phyloP scores from a whole-genome alignment of 2,329 filamentous ascomycete species.

The Aspergillus awamori region DNA sequence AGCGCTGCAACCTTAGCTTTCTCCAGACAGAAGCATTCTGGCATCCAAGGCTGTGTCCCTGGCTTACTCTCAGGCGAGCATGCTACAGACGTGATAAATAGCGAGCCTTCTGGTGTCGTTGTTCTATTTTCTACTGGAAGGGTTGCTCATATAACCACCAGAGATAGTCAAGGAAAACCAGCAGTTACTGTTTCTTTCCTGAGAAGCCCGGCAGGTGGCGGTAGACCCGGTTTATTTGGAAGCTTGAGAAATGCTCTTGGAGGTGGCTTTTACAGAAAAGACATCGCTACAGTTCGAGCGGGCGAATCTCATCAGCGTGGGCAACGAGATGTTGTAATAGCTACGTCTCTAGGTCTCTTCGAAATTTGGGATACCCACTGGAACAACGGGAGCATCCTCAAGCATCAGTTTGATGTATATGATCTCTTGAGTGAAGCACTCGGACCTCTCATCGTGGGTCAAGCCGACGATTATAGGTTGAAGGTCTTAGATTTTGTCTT shows the following conservation, averaged over 20 bases:
- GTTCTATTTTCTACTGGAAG: slow-evolving; percentile 83
- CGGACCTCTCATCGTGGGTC: slow-evolving; percentile 56
- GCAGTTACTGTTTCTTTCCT: slow-evolving; percentile 78
- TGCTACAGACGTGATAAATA: slow-evolving; percentile 75
- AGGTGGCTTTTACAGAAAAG: slow-evolving; percentile 69
- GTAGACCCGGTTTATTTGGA: slow-evolving; percentile 68
- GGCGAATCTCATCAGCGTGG: slow-evolving; percentile 73
- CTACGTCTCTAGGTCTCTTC: slow-evolving; percentile 74
- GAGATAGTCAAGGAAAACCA: slow-evolving; percentile 84
- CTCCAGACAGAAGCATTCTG: slow-evolving; percentile 77
- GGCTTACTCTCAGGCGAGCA: slow-evolving; percentile 78
- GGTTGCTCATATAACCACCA: slow-evolving; percentile 80
- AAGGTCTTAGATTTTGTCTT: slow-evolving; percentile 81
- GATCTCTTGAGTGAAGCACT: slow-evolving; percentile 66
- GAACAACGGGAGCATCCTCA: slow-evolving; percentile 77
- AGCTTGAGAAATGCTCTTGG: slow-evolving; percentile 77
- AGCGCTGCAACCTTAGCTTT: slow-evolving; percentile 82
- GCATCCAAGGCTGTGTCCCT: slow-evolving; percentile 73
- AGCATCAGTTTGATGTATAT: slow-evolving; percentile 71
- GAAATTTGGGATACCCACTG: slow-evolving; percentile 89
- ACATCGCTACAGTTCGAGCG: slow-evolving; percentile 78
- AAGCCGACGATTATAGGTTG: slow-evolving; percentile 61
- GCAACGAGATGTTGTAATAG: slow-evolving; percentile 80
- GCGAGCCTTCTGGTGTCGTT: slow-evolving; percentile 85
- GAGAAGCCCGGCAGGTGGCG: slow-evolving; percentile 59